phyloP scores from a whole-genome alignment of 257 asterid genomes.

The Plantago major region DNA sequence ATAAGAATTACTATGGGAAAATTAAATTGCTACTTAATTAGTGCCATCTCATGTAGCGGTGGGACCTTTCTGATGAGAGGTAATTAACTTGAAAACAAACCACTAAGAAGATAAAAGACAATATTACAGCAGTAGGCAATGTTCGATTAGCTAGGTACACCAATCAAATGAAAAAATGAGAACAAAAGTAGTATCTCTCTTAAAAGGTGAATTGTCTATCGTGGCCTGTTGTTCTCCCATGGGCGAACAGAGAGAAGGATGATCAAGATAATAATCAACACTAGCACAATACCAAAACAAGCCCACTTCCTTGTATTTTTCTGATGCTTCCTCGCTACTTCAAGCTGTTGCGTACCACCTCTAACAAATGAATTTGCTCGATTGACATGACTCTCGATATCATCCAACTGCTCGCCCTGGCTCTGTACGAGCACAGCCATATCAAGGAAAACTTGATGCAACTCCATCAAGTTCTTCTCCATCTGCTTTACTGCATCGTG shows the following conservation, averaged over 20 bases:
- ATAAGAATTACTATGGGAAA: too few relatives aligned
- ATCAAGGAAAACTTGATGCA: slow-evolving; percentile 59
- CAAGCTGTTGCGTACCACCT: slow-evolving; percentile 49
- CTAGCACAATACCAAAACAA: slow-evolving; percentile 40
- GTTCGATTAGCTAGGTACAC: too few relatives aligned
- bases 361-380: slow-evolving; percentile 48
- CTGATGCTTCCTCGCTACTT: slow-evolving; percentile 56
- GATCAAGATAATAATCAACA: slow-evolving; percentile 44
- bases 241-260: slow-evolving; percentile 51
- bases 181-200: too few relatives aligned
- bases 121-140: too few relatives aligned
- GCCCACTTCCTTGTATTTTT: slow-evolving; percentile 62
- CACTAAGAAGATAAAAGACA: too few relatives aligned
- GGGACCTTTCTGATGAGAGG: too few relatives aligned
- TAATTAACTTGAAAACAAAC: too few relatives aligned
- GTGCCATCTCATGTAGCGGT: too few relatives aligned
- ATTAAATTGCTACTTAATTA: too few relatives aligned
- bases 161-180: too few relatives aligned
- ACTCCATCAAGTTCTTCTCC: slow-evolving; percentile 58
- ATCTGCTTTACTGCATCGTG: slow-evolving; percentile 66
- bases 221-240: slow-evolving; percentile 27
- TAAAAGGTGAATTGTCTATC: too few relatives aligned
- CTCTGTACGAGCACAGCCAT: slow-evolving; percentile 69
- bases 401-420: slow-evolving; percentile 66
- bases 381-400: slow-evolving; percentile 60